Percentiles rank a stretch among this genome's conserved stretches.
Conservation (phyloP, 169 alveolate species). For the Cyclospora cayetanensis region DNA sequence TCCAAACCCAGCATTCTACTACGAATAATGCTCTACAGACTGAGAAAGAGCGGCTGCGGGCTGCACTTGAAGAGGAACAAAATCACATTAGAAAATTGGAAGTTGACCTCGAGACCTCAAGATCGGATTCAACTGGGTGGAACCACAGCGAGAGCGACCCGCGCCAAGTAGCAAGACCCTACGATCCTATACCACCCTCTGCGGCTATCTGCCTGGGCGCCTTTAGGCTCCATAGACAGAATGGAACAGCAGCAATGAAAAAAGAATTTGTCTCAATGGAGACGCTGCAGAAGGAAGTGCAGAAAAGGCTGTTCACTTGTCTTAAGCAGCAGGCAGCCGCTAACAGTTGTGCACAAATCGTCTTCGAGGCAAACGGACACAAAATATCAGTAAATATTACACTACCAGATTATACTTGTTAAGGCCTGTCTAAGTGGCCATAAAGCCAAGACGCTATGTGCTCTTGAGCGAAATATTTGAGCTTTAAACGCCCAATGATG, state of each 20-base stretch:
- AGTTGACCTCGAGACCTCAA: neutral
- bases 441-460: too few relatives aligned
- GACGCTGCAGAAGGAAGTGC: slow-evolving; percentile 38
- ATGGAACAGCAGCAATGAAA: neutral
- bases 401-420: too few relatives aligned
- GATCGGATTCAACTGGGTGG: too few relatives aligned
- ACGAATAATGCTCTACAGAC: slow-evolving; percentile 18
- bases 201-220: slow-evolving; percentile 28
- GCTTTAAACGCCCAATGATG: too few relatives aligned
- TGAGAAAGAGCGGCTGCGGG: slow-evolving; percentile 10
- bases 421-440: too few relatives aligned
- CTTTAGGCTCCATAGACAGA: neutral
- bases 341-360: slow-evolving; percentile 30
- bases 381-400: neutral
- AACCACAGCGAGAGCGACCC: too few relatives aligned
- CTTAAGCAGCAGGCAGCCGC: slow-evolving; percentile 14
- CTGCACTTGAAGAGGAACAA: slow-evolving; percentile 33
- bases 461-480: too few relatives aligned
- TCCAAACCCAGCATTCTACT: too few relatives aligned
- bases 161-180: too few relatives aligned
- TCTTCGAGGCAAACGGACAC: slow-evolving; percentile 32
- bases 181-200: neutral
- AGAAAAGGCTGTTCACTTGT: slow-evolving; percentile 17
- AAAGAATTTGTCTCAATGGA: slow-evolving; percentile 21
- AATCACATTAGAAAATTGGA: too few relatives aligned